Conservation (phyloP, 2,329 filamentous ascomycete genomes). For the Epicoccum nigrum region DNA sequence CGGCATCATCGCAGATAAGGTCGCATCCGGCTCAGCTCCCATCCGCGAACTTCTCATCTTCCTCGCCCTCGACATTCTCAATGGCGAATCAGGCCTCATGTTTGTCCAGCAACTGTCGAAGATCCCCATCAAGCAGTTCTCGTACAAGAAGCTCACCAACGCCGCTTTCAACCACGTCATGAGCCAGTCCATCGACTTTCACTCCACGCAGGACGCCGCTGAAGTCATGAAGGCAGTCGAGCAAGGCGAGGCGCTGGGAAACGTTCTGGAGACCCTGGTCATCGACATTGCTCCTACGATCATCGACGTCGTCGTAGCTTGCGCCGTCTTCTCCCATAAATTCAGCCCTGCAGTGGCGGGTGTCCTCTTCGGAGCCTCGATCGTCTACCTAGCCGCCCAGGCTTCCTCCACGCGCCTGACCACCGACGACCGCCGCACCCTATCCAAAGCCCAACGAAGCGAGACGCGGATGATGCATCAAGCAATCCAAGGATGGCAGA, state of each 20-base stretch:
- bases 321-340: conserved; percentile 7
- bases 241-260: conserved; percentile 58
- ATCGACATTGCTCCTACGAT: conserved; percentile 66
- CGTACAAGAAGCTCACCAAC: conserved; percentile 9
- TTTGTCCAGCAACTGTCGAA: conserved; percentile 58
- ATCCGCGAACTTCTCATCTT: conserved; percentile 59
- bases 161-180: conserved; percentile 67
- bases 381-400: conserved; percentile 7
- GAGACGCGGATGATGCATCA: conserved; percentile 18
- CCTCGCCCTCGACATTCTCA: conserved; percentile 53
- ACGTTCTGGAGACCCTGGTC: conserved; percentile 62
- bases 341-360: conserved; percentile 4
- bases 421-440: conserved; percentile 1
- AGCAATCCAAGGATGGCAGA: conserved; percentile 54
- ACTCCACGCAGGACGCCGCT: conserved; percentile 69
- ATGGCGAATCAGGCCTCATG: conserved; percentile 51
- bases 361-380: conserved; percentile 1
- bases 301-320: conserved; percentile 57
- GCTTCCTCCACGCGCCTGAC: conserved; percentile 2
- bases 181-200: conserved; percentile 70
- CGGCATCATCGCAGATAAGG: conserved; percentile 73
- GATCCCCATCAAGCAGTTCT: conserved; percentile 57
- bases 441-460: conserved; percentile 8
- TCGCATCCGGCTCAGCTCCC: conserved; percentile 57
- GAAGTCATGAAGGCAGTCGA: conserved; percentile 66